These are phyloP conservation scores for Chloris gayana DNA, from an alignment of 176 grass and related monocot genomes.

Conservation along the genomic window DNA sequence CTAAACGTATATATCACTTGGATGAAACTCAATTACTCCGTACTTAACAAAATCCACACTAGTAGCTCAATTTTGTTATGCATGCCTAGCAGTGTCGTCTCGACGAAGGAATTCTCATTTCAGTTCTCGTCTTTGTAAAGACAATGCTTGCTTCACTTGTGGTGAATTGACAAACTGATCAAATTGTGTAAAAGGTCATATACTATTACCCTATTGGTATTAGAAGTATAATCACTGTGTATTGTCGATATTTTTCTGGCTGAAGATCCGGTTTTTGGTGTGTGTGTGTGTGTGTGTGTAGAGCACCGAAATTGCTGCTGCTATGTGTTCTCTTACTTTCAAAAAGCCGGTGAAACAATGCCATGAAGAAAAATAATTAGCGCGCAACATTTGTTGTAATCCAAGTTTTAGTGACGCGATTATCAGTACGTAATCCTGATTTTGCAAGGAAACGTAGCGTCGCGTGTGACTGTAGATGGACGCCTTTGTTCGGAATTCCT, in stretches of 20 bases:
- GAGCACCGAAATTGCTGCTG: too few relatives aligned
- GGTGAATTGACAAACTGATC: neutral
- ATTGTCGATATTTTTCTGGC: too few relatives aligned
- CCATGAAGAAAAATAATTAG: too few relatives aligned
- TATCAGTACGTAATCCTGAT: conserved; percentile 1
- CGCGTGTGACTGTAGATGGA: neutral
- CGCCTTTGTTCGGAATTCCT: neutral
- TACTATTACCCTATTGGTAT: too few relatives aligned
- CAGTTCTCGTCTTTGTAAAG: neutral
- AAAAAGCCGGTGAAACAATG: too few relatives aligned
- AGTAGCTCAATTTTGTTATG: neutral
- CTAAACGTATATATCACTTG: neutral
- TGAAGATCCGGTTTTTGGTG: too few relatives aligned
- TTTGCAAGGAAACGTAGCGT: neutral
- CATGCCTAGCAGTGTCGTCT: conserved; percentile 6
- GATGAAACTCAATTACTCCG: neutral
- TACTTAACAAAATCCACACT: neutral
- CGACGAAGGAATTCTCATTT: conserved; percentile 3
- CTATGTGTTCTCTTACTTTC: too few relatives aligned
- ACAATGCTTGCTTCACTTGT: conserved; percentile 8
- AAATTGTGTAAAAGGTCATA: neutral
- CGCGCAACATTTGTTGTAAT: neutral
- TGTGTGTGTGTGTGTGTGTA: too few relatives aligned
- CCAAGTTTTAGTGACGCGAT: neutral
- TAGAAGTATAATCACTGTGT: too few relatives aligned